Evolutionary conservation across 2,329 filamentous ascomycete species (phyloP).

Genomic region (Alternaria novae-zelandiae): DNA sequence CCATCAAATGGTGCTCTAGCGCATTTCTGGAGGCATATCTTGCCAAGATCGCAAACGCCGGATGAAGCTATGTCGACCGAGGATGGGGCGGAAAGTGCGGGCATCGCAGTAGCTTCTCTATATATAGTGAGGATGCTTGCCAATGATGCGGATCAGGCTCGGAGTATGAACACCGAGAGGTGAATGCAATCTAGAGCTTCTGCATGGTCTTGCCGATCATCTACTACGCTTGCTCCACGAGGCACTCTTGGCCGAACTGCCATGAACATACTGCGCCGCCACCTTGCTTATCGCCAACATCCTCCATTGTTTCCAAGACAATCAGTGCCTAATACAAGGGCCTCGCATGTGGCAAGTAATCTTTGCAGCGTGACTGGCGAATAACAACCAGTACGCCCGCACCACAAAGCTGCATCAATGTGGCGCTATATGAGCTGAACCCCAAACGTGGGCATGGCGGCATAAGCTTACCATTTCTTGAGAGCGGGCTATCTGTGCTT

Average conservation of each 20-base stretch:
- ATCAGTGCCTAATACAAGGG: neutral
- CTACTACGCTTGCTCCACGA: neutral
- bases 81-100: constrained; percentile 7
- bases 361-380: neutral
- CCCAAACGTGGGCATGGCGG: neutral
- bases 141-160: neutral
- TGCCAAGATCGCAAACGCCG: neutral
- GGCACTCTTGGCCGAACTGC: neutral
- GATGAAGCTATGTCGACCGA: constrained; percentile 5
- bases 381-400: neutral
- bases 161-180: neutral
- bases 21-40: neutral
- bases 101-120: neutral
- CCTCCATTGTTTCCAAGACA: neutral
- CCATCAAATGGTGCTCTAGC: neutral
- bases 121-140: neutral
- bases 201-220: neutral
- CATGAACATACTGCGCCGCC: neutral
- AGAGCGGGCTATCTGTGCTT: constrained; percentile 1
- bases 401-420: neutral
- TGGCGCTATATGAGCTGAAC: neutral
- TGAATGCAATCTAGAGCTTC: neutral
- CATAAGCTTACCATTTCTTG: constrained; percentile 1
- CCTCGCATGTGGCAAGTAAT: neutral
- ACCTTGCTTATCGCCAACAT: neutral